These are phyloP conservation scores for Fraxinus albicans DNA, from an alignment of 305 asterid genomes.

Conservation along the genomic window DNA sequence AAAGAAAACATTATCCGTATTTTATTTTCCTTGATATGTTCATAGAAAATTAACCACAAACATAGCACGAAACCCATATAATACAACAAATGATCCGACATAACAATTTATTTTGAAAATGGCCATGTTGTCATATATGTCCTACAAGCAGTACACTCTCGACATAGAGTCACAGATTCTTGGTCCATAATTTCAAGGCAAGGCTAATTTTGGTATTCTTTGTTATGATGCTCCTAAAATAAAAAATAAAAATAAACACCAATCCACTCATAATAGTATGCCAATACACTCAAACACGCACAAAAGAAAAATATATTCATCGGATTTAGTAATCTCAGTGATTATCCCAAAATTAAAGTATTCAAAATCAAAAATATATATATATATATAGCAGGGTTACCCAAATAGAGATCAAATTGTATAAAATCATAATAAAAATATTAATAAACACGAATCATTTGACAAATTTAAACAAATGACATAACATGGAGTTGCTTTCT, in stretches of 20 bases:
- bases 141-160: not conserved
- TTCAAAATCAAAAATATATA: not conserved
- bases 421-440: not conserved
- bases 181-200: not conserved
- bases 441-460: not conserved
- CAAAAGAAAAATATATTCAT: not conserved
- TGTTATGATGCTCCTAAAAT: not conserved
- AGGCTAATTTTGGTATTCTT: not conserved
- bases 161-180: not conserved
- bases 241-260: not conserved
- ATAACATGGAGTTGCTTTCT: not conserved
- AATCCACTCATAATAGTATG: not conserved
- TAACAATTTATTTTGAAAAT: not conserved
- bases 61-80: not conserved
- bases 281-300: not conserved
- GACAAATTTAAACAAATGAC: not conserved
- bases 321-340: not conserved
- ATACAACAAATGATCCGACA: not conserved
- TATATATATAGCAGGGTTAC: not conserved
- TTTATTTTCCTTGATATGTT: not conserved
- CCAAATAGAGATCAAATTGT: not conserved
- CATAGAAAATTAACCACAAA: not conserved
- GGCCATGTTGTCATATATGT: not conserved
- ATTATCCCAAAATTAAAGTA: not conserved
- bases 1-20: not conserved